Base-by-base conservation (phyloP, 2,329 filamentous ascomycete species). In the Aquanectria penicillioides region DNA sequence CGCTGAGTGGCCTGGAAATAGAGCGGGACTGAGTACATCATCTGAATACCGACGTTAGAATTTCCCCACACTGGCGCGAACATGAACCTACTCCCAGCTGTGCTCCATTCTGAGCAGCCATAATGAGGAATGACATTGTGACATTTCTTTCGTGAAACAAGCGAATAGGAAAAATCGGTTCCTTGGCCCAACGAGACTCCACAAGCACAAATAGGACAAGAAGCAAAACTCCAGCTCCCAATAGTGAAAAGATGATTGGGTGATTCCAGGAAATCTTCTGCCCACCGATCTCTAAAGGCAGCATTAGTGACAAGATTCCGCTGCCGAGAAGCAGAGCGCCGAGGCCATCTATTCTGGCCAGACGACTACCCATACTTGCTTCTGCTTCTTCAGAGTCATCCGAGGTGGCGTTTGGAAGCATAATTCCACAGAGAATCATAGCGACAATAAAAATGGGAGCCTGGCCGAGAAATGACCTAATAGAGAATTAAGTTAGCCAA, bases 1-100 rank as follows among this genome's bases (percentile, higher is more conserved):
- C 79, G 76, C 5, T 82, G 76, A 0, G 88, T 88, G 1, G 89
- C 83, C 56, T 90, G 86, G 62, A 92, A 92, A 73, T 92, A 92
- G 0, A 92, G 73, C 0, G 89, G 89, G 0, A 91, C 82, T 0
- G 83, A 82, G 51, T 87, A 88, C 84, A 91, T 87, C 64, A 68
- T 67, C 65, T 68, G n/a, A 2, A 5, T 10, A 25, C 4, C 5
- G 5, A 2, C 1, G 13, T 43, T 13, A 43, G 51, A 15, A 8
- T 2, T 2, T 5, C 18, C 17, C 44, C 4, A 3, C 5, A 13
- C 6, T 11, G 2, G 3, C 0, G 0, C 2, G 13, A 1, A 4
- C 1, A 4, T 0, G 1, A 1, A 58, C 66, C 41, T 3, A 62
- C 60, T 6, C 60, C 60, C 3, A 70, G 52, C 71, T 79, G 65